These are phyloP conservation scores for Cercospora sp. DNA, from an alignment of 2,329 filamentous ascomycete genomes.

Conservation along the genomic window DNA sequence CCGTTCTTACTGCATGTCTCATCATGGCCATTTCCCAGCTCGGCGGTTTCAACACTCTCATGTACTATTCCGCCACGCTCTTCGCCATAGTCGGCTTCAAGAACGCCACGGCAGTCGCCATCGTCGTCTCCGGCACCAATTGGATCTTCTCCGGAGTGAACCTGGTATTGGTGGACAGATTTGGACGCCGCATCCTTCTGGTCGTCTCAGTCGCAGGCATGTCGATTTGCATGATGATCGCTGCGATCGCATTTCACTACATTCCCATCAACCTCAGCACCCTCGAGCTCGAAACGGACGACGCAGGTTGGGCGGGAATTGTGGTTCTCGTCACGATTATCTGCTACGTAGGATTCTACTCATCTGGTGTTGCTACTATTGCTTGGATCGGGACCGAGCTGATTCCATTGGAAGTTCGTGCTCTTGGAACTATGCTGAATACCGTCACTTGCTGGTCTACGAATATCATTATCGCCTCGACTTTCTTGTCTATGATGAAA, in stretches of 20 bases:
- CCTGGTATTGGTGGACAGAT: slow-evolving; percentile 48
- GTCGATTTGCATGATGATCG: slow-evolving; percentile 45
- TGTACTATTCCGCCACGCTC: background rate
- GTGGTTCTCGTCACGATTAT: slow-evolving; percentile 49
- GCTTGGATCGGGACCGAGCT: slow-evolving; percentile 53
- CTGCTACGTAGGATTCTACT: slow-evolving; percentile 48
- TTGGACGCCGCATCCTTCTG: slow-evolving; percentile 50
- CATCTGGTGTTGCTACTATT: slow-evolving; percentile 49
- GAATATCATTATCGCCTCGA: slow-evolving; percentile 54
- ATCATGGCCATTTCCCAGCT: background rate
- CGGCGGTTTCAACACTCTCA: background rate
- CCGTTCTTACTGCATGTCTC: background rate
- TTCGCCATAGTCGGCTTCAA: slow-evolving; percentile 40
- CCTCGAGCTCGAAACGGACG: slow-evolving; percentile 41
- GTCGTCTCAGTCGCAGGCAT: slow-evolving; percentile 50
- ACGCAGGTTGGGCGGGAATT: slow-evolving; percentile 40
- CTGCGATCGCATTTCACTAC: slow-evolving; percentile 49
- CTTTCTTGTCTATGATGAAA: slow-evolving; percentile 54
- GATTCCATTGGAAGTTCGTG: slow-evolving; percentile 52
- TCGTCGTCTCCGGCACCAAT: slow-evolving; percentile 49
- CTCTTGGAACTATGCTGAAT: slow-evolving; percentile 52
- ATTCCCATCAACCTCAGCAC: slow-evolving; percentile 49
- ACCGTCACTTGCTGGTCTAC: slow-evolving; percentile 49
- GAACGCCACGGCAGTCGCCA: slow-evolving; percentile 51
- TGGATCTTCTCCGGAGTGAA: slow-evolving; percentile 55